Evolutionary conservation across 2,329 filamentous ascomycete genomes (phyloP).

Genomic region (Aspergillus latus): DNA sequence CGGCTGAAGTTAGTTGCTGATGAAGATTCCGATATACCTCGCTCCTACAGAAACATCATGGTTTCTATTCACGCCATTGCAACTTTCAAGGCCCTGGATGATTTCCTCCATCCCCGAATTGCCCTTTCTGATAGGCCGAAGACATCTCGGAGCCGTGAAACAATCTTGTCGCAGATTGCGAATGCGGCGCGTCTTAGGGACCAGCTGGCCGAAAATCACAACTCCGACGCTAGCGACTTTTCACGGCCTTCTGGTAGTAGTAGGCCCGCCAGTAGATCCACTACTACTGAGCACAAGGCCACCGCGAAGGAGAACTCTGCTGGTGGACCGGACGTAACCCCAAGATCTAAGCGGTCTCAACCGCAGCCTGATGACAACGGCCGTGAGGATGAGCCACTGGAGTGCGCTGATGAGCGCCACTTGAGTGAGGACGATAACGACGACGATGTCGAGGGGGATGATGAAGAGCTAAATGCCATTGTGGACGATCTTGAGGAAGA

Average conservation of each 20-base stretch:
- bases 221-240: slow-evolving; percentile 36
- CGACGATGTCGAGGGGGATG: slow-evolving; percentile 58
- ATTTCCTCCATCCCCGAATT: slow-evolving; percentile 90
- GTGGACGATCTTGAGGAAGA: slow-evolving; percentile 90
- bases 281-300: slow-evolving; percentile 10
- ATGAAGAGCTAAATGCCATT: slow-evolving; percentile 73
- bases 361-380: slow-evolving; percentile 60
- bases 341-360: slow-evolving; percentile 60
- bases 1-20: slow-evolving; percentile 85
- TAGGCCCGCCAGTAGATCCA: not conserved
- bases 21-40: slow-evolving; percentile 81
- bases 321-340: slow-evolving; percentile 40
- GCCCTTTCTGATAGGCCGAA: slow-evolving; percentile 73
- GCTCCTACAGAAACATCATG: slow-evolving; percentile 89
- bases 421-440: slow-evolving; percentile 65
- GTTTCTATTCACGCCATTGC: slow-evolving; percentile 98
- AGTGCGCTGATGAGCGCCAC: slow-evolving; percentile 90
- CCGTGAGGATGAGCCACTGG: slow-evolving; percentile 68
- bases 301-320: slow-evolving; percentile 45
- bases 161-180: slow-evolving; percentile 70
- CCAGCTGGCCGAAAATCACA: slow-evolving; percentile 37
- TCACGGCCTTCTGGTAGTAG: slow-evolving; percentile 23
- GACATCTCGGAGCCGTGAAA: slow-evolving; percentile 58
- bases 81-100: slow-evolving; percentile 93
- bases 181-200: slow-evolving; percentile 66